Conservation (phyloP, 208 protist species). For the Leishmania major region DNA sequence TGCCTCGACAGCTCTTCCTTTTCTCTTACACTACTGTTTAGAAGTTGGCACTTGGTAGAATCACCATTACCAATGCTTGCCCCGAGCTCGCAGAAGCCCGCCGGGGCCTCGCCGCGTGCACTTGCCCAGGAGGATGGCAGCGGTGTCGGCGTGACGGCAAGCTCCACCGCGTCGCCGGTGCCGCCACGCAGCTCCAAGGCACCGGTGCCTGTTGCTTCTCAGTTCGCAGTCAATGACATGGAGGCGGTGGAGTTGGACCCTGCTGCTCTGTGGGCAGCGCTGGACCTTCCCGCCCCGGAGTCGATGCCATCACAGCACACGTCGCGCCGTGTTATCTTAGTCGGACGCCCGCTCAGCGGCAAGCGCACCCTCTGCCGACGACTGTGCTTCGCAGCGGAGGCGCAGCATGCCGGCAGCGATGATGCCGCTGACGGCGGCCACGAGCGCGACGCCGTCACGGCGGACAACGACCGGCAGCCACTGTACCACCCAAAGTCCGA, state of each 20-base stretch:
- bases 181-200: background rate
- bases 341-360: constrained; percentile 69
- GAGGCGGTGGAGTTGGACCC: constrained; percentile 26
- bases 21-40: background rate
- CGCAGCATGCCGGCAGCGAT: constrained; percentile 33
- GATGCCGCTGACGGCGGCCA: background rate
- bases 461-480: constrained; percentile 25
- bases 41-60: background rate
- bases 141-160: background rate
- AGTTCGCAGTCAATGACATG: constrained; percentile 1
- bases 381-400: constrained; percentile 65
- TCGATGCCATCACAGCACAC: constrained; percentile 41
- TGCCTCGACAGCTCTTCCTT: background rate
- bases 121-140: background rate
- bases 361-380: constrained; percentile 76
- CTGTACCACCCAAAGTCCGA: constrained; percentile 33
- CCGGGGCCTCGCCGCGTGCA: background rate
- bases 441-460: constrained; percentile 4
- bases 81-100: background rate
- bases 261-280: constrained; percentile 47
- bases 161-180: background rate
- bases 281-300: constrained; percentile 55
- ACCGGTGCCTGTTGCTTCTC: background rate
- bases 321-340: constrained; percentile 58
- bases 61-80: background rate